phyloP scores from a whole-genome alignment of 1,284 basidiomycete genomes.

The Irpex sp. region DNA sequence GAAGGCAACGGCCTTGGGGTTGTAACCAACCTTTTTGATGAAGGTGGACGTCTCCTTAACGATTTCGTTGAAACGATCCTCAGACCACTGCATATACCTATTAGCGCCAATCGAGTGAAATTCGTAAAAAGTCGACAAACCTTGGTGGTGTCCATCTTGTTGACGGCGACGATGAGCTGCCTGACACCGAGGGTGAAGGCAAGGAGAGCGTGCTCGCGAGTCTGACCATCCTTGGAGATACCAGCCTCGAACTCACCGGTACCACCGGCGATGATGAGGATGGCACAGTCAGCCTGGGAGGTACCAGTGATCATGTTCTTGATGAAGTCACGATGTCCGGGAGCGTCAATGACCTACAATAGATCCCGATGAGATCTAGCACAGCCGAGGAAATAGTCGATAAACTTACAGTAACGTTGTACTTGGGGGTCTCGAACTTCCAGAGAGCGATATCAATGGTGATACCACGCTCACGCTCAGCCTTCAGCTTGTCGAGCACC shows the following conservation, averaged over 20 bases:
- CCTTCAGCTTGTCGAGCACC: constrained; percentile 99
- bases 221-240: constrained; percentile 99
- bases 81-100: constrained; percentile 73
- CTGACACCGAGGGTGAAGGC: constrained; percentile 99
- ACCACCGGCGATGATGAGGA: constrained; percentile 99
- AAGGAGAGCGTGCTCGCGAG: constrained; percentile 99
- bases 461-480: constrained; percentile 99
- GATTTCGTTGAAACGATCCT: constrained; percentile 99
- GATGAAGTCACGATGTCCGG: constrained; percentile 99
- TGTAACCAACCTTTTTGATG: constrained; percentile 99
- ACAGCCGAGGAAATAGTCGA: constrained; percentile 3
- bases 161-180: constrained; percentile 99
- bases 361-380: constrained; percentile 4
- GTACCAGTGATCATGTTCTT: constrained; percentile 99
- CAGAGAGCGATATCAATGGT: constrained; percentile 99
- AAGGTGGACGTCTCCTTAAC: constrained; percentile 99
- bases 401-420: constrained; percentile 74
- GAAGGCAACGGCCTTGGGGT: constrained; percentile 98
- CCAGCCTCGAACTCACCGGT: constrained; percentile 99
- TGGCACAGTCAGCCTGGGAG: constrained; percentile 99
- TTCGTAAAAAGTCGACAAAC: constrained; percentile 32
- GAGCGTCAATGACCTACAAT: constrained; percentile 90
- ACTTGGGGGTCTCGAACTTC: constrained; percentile 99
- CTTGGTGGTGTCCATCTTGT: constrained; percentile 99
- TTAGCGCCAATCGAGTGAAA: constrained; percentile 1